Evolutionary conservation across 495 filamentous ascomycete genomes (phyloP).

Genomic region (Penicillium roqueforti): DNA sequence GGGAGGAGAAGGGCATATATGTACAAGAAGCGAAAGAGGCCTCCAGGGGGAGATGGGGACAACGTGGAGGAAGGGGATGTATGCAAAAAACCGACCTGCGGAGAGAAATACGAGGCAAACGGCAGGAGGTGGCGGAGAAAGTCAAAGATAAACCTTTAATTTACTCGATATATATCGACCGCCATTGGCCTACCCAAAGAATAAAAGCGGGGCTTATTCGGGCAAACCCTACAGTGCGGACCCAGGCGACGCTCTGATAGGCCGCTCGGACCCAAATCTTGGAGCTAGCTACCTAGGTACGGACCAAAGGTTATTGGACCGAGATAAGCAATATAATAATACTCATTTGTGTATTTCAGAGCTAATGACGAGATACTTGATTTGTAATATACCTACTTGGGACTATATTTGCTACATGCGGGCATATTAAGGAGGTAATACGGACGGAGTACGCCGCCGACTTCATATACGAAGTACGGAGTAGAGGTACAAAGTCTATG

Average conservation of each 20-base stretch:
- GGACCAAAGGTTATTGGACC: neutral
- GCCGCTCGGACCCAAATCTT: neutral
- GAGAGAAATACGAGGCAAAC: conserved; percentile 16
- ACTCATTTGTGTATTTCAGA: too few relatives aligned
- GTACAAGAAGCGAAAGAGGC: neutral
- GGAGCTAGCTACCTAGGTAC: neutral
- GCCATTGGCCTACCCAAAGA: neutral
- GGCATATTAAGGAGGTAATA: too few relatives aligned
- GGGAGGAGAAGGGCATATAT: neutral
- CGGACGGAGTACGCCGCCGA: too few relatives aligned
- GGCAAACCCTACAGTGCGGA: neutral
- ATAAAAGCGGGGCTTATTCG: neutral
- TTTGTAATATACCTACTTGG: too few relatives aligned
- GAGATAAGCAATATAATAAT: neutral
- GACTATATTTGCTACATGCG: too few relatives aligned
- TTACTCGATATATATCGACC: neutral
- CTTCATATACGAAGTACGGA: too few relatives aligned
- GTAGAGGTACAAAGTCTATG: too few relatives aligned
- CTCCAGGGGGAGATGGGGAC: neutral
- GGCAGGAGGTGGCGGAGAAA: conserved; percentile 21
- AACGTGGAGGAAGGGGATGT: neutral
- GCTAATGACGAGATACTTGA: too few relatives aligned
- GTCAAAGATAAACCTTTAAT: neutral
- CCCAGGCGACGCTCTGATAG: neutral
- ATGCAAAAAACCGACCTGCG: neutral